Base-by-base conservation (phyloP, 345 rosid species). In the Orychophragmus violaceus region DNA sequence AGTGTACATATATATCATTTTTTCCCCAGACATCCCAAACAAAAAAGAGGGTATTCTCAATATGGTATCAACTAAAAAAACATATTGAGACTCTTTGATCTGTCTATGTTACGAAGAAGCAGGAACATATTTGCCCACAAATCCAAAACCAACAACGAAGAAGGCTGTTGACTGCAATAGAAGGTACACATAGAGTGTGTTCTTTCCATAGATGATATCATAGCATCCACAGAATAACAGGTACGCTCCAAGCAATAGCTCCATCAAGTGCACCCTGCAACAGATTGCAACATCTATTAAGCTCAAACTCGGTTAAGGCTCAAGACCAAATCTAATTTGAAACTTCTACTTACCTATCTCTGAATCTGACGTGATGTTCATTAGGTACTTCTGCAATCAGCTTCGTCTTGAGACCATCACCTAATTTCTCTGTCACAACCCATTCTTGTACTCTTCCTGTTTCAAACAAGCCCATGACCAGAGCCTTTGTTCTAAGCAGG, bases 341-440 rank as follows among this genome's bases (percentile, higher is more conserved):
- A 36, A 16, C 17, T n/a, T 45, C 18, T 57, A 50, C 29, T 9
- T 76, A 90, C 97, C 96, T 83, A 37, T 93, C 89, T 65, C 88
- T 83, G 13, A 85, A 74, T 71, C 69, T 79, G 56, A 85, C 62
- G 3, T 79, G 85, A 28, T 72, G 76, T 67, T 79, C 84, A 66
- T 46, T 74, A 13, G 72, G 77, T 4, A 71, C 68, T 78, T 82
- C 81, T 54, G 59, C 60, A 2, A 80, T 76, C 35, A 45, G 29
- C 66, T 83, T 85, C 12, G 75, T 61, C 74, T 83, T 87, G 59
- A 86, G 74, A 25, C 77, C 85, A 57, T 90, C 97, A 1, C 98
- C 98, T 44, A 88, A 61, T 30, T 93, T 93, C 77, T 90, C 90
- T 1, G 98, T 93, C 33, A 80, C 86, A 17, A 82, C 80, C 89